Conservation (phyloP, 208 protist genomes). For the Acanthamoeba quina region DNA sequence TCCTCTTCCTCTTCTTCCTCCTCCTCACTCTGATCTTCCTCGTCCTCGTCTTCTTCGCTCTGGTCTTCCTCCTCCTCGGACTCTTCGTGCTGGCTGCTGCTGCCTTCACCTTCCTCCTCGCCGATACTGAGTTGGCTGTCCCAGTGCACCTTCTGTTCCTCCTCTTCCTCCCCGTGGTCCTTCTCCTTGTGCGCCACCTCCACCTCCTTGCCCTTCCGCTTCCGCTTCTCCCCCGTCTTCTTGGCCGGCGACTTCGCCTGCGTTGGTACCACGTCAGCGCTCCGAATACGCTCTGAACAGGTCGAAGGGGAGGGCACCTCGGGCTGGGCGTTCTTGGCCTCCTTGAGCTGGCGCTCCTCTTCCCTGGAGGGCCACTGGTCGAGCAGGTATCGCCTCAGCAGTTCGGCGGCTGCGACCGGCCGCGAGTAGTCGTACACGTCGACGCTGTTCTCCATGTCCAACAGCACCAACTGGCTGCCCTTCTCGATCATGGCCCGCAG, state of each 20-base stretch:
- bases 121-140: not conserved
- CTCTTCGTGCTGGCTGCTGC: not conserved
- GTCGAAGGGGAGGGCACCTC: not conserved
- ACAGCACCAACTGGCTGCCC: constrained; percentile 53
- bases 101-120: not conserved
- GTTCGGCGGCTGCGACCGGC: constrained; percentile 6
- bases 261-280: not conserved
- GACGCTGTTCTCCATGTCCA: constrained; percentile 20
- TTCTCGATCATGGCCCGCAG: not conserved
- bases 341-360: constrained; percentile 12
- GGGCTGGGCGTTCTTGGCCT: not conserved
- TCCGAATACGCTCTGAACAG: not conserved
- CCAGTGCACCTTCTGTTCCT: not conserved
- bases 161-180: not conserved
- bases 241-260: not conserved
- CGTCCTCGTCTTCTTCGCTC: not conserved
- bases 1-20: not conserved
- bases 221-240: not conserved
- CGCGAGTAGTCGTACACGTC: constrained; percentile 58
- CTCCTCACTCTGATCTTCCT: not conserved
- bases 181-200: not conserved
- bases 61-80: not conserved
- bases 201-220: not conserved
- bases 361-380: constrained; percentile 41
- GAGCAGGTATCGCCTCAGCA: constrained; percentile 50